Evolutionary conservation across 768 basidiomycete genomes (phyloP).

Genomic region (Collybia nuda): DNA sequence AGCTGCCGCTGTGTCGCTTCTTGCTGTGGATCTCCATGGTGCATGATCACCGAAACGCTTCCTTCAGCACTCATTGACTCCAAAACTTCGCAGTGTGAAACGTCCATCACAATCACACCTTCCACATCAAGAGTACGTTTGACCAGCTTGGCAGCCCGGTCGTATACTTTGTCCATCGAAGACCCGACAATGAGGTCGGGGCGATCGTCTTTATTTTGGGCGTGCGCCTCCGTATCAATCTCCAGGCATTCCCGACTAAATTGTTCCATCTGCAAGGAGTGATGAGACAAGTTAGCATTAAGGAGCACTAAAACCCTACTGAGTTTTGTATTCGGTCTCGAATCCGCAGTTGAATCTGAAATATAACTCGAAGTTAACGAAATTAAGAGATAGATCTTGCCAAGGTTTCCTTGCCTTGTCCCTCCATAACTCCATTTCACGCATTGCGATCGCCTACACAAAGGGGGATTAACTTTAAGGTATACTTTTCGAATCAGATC

Average conservation of each 20-base stretch:
- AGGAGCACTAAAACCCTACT: conserved; percentile 36
- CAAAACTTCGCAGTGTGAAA: conserved; percentile 85
- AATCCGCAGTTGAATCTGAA: conserved; percentile 83
- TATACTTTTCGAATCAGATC: conserved; percentile 19
- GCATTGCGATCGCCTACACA: conserved; percentile 75
- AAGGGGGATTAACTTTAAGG: conserved; percentile 9
- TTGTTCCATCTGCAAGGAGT: conserved; percentile 74
- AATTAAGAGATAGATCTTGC: neutral
- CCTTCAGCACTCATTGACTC: conserved; percentile 67
- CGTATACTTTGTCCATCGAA: conserved; percentile 87
- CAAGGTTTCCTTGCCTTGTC: conserved; percentile 63
- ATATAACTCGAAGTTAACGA: neutral
- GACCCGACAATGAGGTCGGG: conserved; percentile 35
- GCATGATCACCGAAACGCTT: conserved; percentile 65
- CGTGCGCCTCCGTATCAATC: conserved; percentile 64
- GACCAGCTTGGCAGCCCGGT: conserved; percentile 87
- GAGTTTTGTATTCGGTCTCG: conserved; percentile 91
- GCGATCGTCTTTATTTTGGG: conserved; percentile 35
- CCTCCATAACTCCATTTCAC: conserved; percentile 94
- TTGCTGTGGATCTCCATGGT: conserved; percentile 60
- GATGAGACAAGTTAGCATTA: neutral
- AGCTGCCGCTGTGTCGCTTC: conserved; percentile 56
- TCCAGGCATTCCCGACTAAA: conserved; percentile 95
- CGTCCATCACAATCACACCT: conserved; percentile 89
- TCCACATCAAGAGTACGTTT: conserved; percentile 90